Evolutionary conservation across 139 green algal species (phyloP).

Genomic region (Haematococcus lacustris): DNA sequence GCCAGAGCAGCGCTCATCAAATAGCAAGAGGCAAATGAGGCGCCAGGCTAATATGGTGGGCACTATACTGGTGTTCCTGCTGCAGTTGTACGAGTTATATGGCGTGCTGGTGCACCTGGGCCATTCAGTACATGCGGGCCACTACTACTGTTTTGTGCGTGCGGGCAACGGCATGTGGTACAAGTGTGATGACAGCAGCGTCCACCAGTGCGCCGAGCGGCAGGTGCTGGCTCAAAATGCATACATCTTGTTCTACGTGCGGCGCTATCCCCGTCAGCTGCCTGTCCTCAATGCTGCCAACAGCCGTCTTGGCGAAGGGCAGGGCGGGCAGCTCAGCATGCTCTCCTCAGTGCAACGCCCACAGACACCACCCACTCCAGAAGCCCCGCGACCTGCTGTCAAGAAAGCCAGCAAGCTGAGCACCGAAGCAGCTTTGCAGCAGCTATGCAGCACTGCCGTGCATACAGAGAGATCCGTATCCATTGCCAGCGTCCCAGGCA

Average conservation of each 20-base stretch:
- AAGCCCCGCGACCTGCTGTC: background rate
- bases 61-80: too few relatives aligned
- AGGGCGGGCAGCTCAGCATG: background rate
- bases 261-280: conserved; percentile 11
- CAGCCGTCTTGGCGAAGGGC: background rate
- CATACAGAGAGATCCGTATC: too few relatives aligned
- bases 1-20: too few relatives aligned
- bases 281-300: background rate
- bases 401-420: background rate
- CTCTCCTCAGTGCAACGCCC: background rate
- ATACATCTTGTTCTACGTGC: conserved; percentile 96
- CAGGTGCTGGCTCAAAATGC: conserved; percentile 75
- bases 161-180: conserved; percentile 74
- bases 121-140: conserved; percentile 71
- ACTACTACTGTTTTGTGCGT: conserved; percentile 88
- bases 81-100: conserved; percentile 74
- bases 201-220: conserved; percentile 39
- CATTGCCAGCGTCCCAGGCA: too few relatives aligned
- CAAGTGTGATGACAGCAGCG: conserved; percentile 71
- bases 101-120: conserved; percentile 87
- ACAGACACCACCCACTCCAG: background rate
- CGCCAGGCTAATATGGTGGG: too few relatives aligned
- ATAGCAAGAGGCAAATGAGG: too few relatives aligned
- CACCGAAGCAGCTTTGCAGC: background rate
- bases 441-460: background rate